Conservation (phyloP, 768 basidiomycete species). For the Xerocomus spinulosus region DNA sequence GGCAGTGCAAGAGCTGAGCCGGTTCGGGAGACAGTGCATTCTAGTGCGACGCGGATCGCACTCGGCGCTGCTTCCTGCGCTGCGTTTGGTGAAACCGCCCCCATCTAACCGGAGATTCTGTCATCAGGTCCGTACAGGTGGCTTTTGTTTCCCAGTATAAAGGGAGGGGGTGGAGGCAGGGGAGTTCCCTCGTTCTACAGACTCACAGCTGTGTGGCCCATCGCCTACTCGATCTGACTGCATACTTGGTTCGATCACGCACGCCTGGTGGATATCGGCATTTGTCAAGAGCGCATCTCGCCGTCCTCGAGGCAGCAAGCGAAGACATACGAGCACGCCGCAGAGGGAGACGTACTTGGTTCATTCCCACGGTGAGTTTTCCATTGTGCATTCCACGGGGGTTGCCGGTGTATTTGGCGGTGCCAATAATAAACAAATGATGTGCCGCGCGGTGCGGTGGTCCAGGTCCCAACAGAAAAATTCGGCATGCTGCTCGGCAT, state of each 20-base stretch:
- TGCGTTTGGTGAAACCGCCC: conserved; percentile 11
- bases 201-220: conserved; percentile 10
- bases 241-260: conserved; percentile 14
- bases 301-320: conserved; percentile 34
- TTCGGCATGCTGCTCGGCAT: conserved; percentile 26
- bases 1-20: conserved; percentile 15
- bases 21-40: conserved; percentile 13
- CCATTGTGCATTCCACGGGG: conserved; percentile 27
- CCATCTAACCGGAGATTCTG: conserved; percentile 8
- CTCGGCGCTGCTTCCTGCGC: not conserved
- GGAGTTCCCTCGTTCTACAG: not conserved
- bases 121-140: conserved; percentile 12
- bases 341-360: conserved; percentile 10
- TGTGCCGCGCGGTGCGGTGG: conserved; percentile 22
- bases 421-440: conserved; percentile 27
- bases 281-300: conserved; percentile 17
- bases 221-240: not conserved
- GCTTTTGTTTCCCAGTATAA: conserved; percentile 17
- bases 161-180: conserved; percentile 8
- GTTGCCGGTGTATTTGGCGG: conserved; percentile 19
- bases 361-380: conserved; percentile 32
- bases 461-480: conserved; percentile 20
- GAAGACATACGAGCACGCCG: conserved; percentile 24
- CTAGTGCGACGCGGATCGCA: conserved; percentile 17
- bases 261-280: conserved; percentile 19